phyloP scores from a whole-genome alignment of 2,329 filamentous ascomycete species.

The Fusarium sp. region DNA sequence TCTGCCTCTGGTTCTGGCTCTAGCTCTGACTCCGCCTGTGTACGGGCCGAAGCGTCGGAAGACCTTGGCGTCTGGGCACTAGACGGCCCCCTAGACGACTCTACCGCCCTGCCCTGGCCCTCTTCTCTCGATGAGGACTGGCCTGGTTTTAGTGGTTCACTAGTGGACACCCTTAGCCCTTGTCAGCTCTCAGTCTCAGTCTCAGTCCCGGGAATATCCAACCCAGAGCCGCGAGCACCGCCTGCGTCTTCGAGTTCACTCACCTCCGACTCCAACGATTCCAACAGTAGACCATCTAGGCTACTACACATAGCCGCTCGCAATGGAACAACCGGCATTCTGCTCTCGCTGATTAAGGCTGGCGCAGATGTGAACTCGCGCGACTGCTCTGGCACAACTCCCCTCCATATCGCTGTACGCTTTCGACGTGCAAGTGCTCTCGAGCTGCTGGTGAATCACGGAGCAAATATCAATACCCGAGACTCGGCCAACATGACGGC shows the following conservation, averaged over 20 bases:
- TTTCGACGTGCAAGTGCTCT: neutral
- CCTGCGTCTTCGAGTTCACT: neutral
- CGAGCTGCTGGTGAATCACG: neutral
- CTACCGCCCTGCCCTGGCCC: neutral
- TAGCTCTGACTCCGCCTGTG: neutral
- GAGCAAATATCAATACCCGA: neutral
- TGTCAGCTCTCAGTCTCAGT: neutral
- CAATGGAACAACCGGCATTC: neutral
- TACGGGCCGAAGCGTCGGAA: neutral
- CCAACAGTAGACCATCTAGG: neutral
- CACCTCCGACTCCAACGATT: neutral
- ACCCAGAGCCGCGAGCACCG: neutral
- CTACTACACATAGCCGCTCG: neutral
- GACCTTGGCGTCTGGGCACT: neutral
- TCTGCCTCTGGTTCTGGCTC: neutral
- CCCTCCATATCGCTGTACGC: neutral
- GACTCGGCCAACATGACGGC: neutral
- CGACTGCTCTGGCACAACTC: neutral
- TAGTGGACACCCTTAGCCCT: neutral
- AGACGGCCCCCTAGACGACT: neutral
- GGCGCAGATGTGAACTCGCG: neutral
- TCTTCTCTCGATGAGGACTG: neutral
- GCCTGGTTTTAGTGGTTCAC: neutral
- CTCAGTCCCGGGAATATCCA: neutral
- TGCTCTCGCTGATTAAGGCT: neutral